These are phyloP conservation scores for Acanthamoeba polyphaga DNA, from an alignment of 208 protist species.

Conservation along the genomic window DNA sequence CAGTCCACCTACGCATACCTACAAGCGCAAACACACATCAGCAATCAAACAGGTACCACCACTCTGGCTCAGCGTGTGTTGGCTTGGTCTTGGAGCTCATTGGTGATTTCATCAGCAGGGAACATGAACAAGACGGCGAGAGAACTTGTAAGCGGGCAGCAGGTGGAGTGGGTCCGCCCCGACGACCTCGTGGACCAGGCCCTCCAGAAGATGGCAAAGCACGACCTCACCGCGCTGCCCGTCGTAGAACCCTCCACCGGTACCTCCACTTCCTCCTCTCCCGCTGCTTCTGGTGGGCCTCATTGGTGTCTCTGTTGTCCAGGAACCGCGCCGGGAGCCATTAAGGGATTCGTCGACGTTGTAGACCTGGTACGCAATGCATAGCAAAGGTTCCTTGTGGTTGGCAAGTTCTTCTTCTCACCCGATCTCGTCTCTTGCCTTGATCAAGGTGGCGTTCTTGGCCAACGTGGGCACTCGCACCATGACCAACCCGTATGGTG, in stretches of 20 bases:
- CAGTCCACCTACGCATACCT: no score
- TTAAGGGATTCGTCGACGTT: slow-evolving; percentile 19
- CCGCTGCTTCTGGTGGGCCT: not conserved
- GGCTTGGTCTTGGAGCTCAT: no score
- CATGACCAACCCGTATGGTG: slow-evolving; percentile 43
- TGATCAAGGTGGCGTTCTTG: not conserved
- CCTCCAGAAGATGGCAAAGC: slow-evolving; percentile 15
- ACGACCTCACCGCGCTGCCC: slow-evolving; percentile 5
- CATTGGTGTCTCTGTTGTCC: no score
- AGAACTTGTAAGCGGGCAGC: not conserved
- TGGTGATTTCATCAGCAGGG: not conserved
- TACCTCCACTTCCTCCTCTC: not conserved
- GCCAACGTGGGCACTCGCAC: slow-evolving; percentile 1
- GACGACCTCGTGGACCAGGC: slow-evolving; percentile 45
- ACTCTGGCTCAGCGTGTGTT: no score
- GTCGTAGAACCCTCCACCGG: not conserved
- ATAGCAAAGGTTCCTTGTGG: no score
- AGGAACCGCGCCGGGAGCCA: not conserved
- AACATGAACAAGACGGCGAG: slow-evolving; percentile 38
- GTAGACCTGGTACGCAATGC: not conserved
- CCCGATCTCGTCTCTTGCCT: not conserved
- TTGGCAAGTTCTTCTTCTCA: not conserved
- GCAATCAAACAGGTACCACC: no score
- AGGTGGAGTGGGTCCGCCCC: not conserved
- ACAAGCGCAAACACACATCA: no score